These are phyloP conservation scores for Aspergillus alliaceus DNA, from an alignment of 2,329 filamentous ascomycete species.

Conservation along the genomic window DNA sequence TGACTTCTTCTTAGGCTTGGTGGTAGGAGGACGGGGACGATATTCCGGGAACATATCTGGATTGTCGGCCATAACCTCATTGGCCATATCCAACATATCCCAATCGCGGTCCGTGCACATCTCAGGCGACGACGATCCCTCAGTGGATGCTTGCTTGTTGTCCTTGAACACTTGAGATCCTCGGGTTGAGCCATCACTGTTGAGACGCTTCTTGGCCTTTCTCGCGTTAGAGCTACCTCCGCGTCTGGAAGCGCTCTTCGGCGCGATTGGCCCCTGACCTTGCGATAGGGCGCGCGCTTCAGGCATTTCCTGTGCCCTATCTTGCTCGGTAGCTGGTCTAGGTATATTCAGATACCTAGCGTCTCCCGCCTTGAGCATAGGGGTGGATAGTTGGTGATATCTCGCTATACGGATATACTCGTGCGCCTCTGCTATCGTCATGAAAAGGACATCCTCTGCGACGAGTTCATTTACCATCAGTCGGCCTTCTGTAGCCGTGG, in stretches of 20 bases:
- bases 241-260: background rate
- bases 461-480: background rate
- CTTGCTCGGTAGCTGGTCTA: too few species aligned
- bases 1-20: background rate
- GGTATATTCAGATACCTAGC: background rate
- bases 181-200: too few species aligned
- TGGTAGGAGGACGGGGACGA: too few species aligned
- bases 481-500: conserved; percentile 3
- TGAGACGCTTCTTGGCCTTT: background rate
- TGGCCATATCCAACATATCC: conserved; percentile 3
- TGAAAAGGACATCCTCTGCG: conserved; percentile 16
- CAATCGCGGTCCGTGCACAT: background rate
- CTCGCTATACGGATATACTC: conserved; percentile 14
- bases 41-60: background rate
- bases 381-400: conserved; percentile 5
- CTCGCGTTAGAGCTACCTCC: background rate
- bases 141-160: background rate
- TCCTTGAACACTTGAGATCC: background rate
- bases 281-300: background rate
- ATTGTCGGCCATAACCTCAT: background rate
- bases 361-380: background rate
- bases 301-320: background rate
- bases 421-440: conserved; percentile 8
- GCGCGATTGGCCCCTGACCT: background rate
- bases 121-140: background rate